phyloP scores from a whole-genome alignment of 805 yeast genomes.

The Metschnikowia continentalis region DNA sequence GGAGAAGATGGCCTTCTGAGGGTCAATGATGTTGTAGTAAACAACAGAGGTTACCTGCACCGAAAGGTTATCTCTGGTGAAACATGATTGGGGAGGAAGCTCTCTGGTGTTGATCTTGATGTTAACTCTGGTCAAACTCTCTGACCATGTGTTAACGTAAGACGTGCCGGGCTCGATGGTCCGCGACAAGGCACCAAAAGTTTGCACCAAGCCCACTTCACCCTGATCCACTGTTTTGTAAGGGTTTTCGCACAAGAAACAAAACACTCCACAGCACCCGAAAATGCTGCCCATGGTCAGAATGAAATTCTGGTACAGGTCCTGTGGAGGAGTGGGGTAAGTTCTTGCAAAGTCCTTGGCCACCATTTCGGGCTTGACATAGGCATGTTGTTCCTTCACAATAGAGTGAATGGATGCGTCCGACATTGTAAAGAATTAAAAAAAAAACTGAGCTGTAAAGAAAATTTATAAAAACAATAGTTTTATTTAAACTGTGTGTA shows the following conservation, averaged over 20 bases:
- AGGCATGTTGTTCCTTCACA: constrained; percentile 11
- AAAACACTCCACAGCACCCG: constrained; percentile 53
- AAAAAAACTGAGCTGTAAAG: too few species aligned
- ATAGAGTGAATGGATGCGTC: constrained; percentile 5
- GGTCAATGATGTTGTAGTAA: constrained; percentile 63
- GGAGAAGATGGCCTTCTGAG: constrained; percentile 60
- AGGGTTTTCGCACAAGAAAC: constrained; percentile 58
- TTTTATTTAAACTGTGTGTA: too few species aligned
- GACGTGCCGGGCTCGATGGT: constrained; percentile 67
- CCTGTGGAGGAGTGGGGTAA: constrained; percentile 38
- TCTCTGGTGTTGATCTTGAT: constrained; percentile 58
- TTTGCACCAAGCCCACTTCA: constrained; percentile 61
- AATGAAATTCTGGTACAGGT: constrained; percentile 40
- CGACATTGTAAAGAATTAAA: background rate
- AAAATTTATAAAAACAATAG: too few species aligned
- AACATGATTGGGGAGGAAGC: constrained; percentile 62
- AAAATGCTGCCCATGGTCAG: constrained; percentile 40
- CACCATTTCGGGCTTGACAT: constrained; percentile 38
- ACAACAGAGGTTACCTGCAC: constrained; percentile 62
- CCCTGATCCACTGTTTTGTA: constrained; percentile 61
- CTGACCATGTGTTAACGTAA: constrained; percentile 63
- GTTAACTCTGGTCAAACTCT: constrained; percentile 46
- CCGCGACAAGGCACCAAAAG: constrained; percentile 61
- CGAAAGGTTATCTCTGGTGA: constrained; percentile 67
- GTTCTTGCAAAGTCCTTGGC: constrained; percentile 37